These are phyloP conservation scores for Crepidotus variabilis DNA, from an alignment of 768 basidiomycete genomes.

Conservation along the genomic window DNA sequence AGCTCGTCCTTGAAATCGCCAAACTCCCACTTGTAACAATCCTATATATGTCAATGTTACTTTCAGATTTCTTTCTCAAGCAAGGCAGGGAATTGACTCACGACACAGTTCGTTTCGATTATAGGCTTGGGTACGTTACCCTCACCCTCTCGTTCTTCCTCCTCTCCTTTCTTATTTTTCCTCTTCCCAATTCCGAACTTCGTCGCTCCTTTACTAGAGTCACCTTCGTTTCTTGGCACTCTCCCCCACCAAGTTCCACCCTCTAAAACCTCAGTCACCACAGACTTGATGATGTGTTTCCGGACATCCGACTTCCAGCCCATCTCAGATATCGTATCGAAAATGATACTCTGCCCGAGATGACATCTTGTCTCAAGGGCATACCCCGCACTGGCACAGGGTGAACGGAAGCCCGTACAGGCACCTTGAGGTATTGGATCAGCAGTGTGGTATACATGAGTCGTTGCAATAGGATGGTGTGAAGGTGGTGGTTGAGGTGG, in stretches of 20 bases:
- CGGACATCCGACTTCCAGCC: conserved; percentile 82
- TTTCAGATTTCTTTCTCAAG: background rate
- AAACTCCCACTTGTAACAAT: conserved; percentile 80
- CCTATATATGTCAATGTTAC: conserved; percentile 35
- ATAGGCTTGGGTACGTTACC: conserved; percentile 54
- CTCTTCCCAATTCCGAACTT: conserved; percentile 29
- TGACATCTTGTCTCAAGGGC: conserved; percentile 88
- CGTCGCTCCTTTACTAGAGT: no score
- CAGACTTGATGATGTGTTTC: conserved; percentile 66
- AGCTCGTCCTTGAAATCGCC: conserved; percentile 33
- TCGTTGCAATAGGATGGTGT: conserved; percentile 43
- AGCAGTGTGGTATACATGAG: conserved; percentile 85
- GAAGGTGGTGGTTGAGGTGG: conserved; percentile 13
- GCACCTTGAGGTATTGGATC: conserved; percentile 90
- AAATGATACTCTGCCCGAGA: conserved; percentile 81
- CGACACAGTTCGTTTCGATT: conserved; percentile 65
- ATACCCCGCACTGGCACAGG: conserved; percentile 82
- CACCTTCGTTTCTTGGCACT: background rate
- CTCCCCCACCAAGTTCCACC: conserved; percentile 49
- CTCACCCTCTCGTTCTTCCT: conserved; percentile 25
- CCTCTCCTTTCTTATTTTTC: conserved; percentile 12
- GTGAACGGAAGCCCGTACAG: conserved; percentile 71
- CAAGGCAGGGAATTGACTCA: conserved; percentile 20
- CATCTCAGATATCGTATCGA: conserved; percentile 80
- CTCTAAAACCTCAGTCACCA: conserved; percentile 63